Percentiles rank a stretch among this genome's conserved stretches.
Evolutionary conservation across 2,329 filamentous ascomycete species (phyloP).

Genomic region (Neonectria magnoliae): DNA sequence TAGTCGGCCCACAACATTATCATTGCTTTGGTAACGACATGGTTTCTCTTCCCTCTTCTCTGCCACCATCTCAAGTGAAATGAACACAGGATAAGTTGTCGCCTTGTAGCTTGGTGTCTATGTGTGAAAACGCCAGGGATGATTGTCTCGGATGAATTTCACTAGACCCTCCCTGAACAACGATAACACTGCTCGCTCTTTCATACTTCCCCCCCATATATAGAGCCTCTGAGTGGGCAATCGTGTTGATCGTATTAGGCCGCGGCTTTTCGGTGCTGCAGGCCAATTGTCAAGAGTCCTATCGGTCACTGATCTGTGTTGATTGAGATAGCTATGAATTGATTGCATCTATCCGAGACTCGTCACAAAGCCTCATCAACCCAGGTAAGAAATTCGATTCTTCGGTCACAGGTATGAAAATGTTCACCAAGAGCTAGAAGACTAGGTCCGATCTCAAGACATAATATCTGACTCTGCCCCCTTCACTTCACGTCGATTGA

Average conservation of each 20-base stretch:
- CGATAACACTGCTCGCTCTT: neutral
- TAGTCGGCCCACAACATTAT: neutral
- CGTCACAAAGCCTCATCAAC: neutral
- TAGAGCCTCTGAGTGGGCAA: neutral
- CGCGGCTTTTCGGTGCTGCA: neutral
- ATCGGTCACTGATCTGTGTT: neutral
- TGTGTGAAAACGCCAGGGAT: neutral
- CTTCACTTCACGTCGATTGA: neutral
- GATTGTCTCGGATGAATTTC: neutral
- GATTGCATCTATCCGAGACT: neutral
- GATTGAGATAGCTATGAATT: neutral
- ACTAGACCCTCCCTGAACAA: neutral
- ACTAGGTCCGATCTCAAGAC: neutral
- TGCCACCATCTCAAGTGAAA: neutral
- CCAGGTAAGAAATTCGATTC: neutral
- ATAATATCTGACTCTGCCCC: neutral
- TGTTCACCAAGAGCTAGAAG: neutral
- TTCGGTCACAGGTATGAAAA: neutral
- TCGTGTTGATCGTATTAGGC: neutral
- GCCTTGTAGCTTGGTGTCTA: neutral
- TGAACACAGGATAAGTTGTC: neutral
- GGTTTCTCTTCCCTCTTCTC: neutral
- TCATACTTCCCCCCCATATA: neutral
- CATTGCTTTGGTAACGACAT: neutral
- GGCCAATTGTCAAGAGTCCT: neutral